Evolutionary conservation across 2,329 filamentous ascomycete species (phyloP).

Genomic region (Phyllosticta citrichinensis): DNA sequence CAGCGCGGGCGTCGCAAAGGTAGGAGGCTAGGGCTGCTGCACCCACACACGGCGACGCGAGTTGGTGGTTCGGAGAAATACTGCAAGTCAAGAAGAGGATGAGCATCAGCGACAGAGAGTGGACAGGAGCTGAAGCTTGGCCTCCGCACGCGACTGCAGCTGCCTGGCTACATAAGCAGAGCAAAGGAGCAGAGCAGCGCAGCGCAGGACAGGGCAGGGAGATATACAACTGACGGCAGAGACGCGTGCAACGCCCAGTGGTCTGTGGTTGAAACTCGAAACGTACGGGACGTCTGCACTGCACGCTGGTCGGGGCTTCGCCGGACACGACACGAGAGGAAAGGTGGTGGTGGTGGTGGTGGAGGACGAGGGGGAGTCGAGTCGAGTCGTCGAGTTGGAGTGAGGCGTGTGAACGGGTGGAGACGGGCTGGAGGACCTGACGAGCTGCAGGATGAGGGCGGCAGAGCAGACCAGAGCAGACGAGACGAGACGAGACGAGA

Average conservation of each 20-base stretch:
- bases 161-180: neutral
- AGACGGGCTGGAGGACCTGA: conserved; percentile 7
- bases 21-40: neutral
- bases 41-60: neutral
- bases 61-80: neutral
- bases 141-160: neutral
- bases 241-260: conserved; percentile 25
- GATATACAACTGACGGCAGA: conserved; percentile 20
- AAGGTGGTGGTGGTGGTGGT: neutral
- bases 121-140: neutral
- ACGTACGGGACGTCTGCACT: conserved; percentile 11
- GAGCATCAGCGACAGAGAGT: neutral
- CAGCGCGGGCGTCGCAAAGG: neutral
- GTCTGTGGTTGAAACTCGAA: conserved; percentile 29
- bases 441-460: neutral
- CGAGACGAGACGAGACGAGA: neutral
- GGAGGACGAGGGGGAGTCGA: neutral
- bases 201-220: conserved; percentile 15
- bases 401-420: neutral
- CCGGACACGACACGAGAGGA: neutral
- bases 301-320: neutral
- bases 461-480: conserved; percentile 1
- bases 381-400: neutral
- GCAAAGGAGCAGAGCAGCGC: too few species aligned
- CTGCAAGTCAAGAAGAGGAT: neutral